Evolutionary conservation across 441 rosid species (phyloP).

Genomic region (Erodium texanum): DNA sequence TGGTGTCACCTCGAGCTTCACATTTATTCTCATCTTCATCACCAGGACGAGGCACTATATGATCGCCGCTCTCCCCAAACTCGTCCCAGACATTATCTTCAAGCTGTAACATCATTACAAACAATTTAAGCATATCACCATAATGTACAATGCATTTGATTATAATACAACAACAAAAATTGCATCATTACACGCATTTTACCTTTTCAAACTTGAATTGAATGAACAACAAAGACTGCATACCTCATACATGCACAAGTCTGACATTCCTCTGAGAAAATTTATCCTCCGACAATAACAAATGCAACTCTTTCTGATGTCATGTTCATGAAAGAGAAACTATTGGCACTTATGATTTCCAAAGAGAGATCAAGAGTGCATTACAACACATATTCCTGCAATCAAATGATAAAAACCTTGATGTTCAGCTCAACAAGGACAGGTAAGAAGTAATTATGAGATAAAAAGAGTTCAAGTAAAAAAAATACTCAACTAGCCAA

Average conservation of each 20-base stretch:
- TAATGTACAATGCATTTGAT: not conserved
- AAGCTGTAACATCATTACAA: conserved; percentile 35
- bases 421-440: not conserved
- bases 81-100: conserved; percentile 50
- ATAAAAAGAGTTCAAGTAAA: not conserved
- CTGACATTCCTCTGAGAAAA: conserved; percentile 58
- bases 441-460: not conserved
- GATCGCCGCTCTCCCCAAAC: conserved; percentile 49
- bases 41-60: conserved; percentile 55
- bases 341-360: conserved; percentile 30
- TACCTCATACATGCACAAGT: conserved; percentile 61
- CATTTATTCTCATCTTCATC: conserved; percentile 30
- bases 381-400: conserved; percentile 15
- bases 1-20: conserved; percentile 27
- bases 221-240: conserved; percentile 7
- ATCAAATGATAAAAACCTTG: not conserved
- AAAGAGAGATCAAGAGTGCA: conserved; percentile 20
- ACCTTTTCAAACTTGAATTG: conserved; percentile 1
- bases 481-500: not conserved
- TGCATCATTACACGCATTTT: not conserved
- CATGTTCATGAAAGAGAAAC: conserved; percentile 32
- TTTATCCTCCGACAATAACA: conserved; percentile 49
- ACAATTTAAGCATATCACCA: conserved; percentile 15
- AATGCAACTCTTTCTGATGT: conserved; percentile 26
- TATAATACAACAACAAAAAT: not conserved